Base-by-base conservation (phyloP, 495 filamentous ascomycete genomes). In the Aeminium ludgeri region DNA sequence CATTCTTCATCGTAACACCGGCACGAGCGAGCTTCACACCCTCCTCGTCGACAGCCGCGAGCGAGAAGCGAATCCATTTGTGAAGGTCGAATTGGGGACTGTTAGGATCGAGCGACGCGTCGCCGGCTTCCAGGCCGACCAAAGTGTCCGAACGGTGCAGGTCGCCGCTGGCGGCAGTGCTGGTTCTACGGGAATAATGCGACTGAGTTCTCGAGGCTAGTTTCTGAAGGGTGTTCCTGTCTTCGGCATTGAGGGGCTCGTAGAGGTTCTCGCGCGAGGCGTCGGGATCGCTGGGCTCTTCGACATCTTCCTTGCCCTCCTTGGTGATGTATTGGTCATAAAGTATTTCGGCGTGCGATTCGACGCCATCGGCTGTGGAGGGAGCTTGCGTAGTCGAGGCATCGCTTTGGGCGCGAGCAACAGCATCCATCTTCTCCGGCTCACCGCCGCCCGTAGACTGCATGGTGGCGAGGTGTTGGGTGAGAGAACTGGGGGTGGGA, bases 1-100 rank as follows among this genome's bases (percentile, higher is more conserved):
- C 59, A 38, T 73, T 61, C 36, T 64, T 58, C 47, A 71, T 71
- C 1, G 59, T 55, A 6, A 72, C 56, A 10, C 70, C 65, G 2
- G 64, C 53, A 59, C 27, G 32, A 7, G 34, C 41, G 12, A 28
- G 13, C 57, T 52, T 40, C 55, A 67, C 54, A 10, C 64, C 65
- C 34, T 69, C 58, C 19, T 60, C 58, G 34, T 67, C 62, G 45
- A 66, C 45, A 32, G 62, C 8, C 37, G 55, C 58, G 34, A 67
- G 15, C 16, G 36, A 36, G 40, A 41, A 41, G 7, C 49, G 45
- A 13, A 48, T n/a, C 18, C 36, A 52, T 18, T 36, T 45, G 36
- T 52, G 30, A 2, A 48, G 36, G 27, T 52, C 49, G 45, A 52
- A 52, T 13, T 37, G 29, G 4, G 44, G 36, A 15, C 27, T 41